Conservation (phyloP, 78 protist genomes). For the Dictyostelium citrinum region DNA sequence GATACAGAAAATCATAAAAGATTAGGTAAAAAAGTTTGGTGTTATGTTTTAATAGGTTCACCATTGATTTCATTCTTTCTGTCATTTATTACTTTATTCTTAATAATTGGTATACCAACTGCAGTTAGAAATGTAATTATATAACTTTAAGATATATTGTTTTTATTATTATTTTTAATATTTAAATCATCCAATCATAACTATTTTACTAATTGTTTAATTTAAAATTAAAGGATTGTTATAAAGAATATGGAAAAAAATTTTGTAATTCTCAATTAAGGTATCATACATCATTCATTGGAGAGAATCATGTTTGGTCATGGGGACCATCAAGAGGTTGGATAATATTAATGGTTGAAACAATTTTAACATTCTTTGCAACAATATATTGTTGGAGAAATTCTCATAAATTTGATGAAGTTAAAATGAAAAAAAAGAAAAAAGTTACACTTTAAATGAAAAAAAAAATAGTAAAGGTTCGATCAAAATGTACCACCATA, state of each 20-base stretch:
- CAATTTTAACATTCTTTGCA: background rate
- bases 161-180: no score
- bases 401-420: background rate
- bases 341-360: background rate
- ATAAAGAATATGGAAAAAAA: background rate
- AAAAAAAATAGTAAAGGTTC: background rate
- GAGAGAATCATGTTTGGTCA: background rate
- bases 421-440: background rate
- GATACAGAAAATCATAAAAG: background rate
- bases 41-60: background rate
- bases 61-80: background rate
- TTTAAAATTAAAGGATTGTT: no score
- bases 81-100: background rate
- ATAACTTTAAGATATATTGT: background rate
- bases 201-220: no score
- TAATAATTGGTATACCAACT: background rate
- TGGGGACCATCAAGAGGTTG: background rate
- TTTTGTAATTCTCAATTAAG: background rate
- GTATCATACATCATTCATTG: background rate
- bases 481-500: background rate
- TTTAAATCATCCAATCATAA: no score
- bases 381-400: background rate
- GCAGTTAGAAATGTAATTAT: background rate
- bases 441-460: background rate
- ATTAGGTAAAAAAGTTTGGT: background rate